Base-by-base conservation (phyloP, 768 basidiomycete species). In the Rhizopogon vulgaris region DNA sequence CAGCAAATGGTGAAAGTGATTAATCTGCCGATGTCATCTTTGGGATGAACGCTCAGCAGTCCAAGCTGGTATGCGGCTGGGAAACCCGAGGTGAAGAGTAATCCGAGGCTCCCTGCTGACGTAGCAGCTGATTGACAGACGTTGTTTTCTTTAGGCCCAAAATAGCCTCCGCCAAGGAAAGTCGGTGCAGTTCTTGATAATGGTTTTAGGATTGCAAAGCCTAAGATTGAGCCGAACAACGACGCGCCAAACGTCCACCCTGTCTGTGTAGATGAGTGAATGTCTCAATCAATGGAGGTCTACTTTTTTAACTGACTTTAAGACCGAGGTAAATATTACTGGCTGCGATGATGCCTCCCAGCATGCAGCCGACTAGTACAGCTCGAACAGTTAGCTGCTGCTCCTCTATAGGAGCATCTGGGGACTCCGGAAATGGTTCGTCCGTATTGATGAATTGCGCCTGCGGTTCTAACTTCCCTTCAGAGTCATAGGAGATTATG, bases 261-360 rank as follows among this genome's bases (percentile, higher is more conserved):
- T 11, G 82, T 82, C 51, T 52, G 24, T 18, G 10, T 36, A 24
- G 30, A 38, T 45, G 48, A 15, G 15, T 28, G 10, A 24, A 25
- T 15, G 25, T 9, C 17, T 14, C 17, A 1, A 17, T 47, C n/a
- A 38, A 36, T 24, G 18, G 15, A 3, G 12, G 2, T 22, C 28
- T 24, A 15, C 4, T 2, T 24, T 49, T 11, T 6, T 5, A 15
- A 24, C 51, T 49, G 24, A 52, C 51, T 66, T 84, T 84, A 52
- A 84, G 65, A 51, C 83, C 82, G n/a, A 84, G 75, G 59, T 84
- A 84, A 54, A 84, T 80, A 65, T 81, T 81, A 42, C 79, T 80
- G 22, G 80, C 79, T 38, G 78, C 78, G 30, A 82, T 79, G 64
- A 82, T 59, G 41, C 73, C 76, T 22, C 80, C 80, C 30, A 82